Evolutionary conservation across 1,284 basidiomycete species (phyloP).

Genomic region (Tilletia caries): DNA sequence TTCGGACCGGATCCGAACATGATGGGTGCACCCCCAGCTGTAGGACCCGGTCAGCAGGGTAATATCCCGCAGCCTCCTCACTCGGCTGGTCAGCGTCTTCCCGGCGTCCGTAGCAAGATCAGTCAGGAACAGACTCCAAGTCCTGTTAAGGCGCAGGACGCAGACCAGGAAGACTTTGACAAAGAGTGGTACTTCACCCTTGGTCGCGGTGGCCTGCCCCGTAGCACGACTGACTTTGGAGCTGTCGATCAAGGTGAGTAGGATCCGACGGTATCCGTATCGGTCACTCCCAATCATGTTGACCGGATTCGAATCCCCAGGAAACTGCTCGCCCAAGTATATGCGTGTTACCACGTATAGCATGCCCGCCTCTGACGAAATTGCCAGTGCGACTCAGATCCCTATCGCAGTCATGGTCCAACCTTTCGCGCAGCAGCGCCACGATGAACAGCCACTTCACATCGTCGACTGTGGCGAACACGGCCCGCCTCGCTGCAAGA

Average conservation of each 20-base stretch:
- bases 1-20: not conserved
- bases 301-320: slow-evolving; percentile 48
- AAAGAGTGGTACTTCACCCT: slow-evolving; percentile 70
- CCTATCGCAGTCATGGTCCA: slow-evolving; percentile 83
- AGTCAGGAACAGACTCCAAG: slow-evolving; percentile 89
- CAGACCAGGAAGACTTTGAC: slow-evolving; percentile 80
- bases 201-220: slow-evolving; percentile 67
- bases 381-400: slow-evolving; percentile 73
- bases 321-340: slow-evolving; percentile 69
- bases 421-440: slow-evolving; percentile 79
- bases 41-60: slow-evolving; percentile 17
- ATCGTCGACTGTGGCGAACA: slow-evolving; percentile 64
- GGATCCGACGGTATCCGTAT: not conserved
- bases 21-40: not conserved
- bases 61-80: slow-evolving; percentile 55
- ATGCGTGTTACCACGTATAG: slow-evolving; percentile 67
- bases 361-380: slow-evolving; percentile 74
- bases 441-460: slow-evolving; percentile 65
- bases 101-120: slow-evolving; percentile 71
- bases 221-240: slow-evolving; percentile 80
- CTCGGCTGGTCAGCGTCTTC: slow-evolving; percentile 54
- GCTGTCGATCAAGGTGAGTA: slow-evolving; percentile 86
- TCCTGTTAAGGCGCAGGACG: slow-evolving; percentile 76
- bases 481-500: slow-evolving; percentile 80
- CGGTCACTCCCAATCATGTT: not conserved